Percentiles rank a stretch among this genome's conserved stretches.
phyloP scores from a whole-genome alignment of 352 stramenopile genomes.

The Phytopythium boreale region DNA sequence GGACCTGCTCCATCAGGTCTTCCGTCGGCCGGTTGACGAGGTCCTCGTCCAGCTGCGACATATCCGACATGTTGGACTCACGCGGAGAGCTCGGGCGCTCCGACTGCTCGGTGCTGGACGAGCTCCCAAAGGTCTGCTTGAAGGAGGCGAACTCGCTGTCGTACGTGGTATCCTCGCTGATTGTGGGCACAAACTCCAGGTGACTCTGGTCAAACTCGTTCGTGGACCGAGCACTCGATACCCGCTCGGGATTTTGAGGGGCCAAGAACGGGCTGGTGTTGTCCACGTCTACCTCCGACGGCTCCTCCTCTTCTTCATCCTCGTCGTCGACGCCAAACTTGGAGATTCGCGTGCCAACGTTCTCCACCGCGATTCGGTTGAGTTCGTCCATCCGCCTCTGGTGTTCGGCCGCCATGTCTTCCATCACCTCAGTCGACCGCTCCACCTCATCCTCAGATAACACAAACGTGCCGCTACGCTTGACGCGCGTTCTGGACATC shows the following conservation, averaged over 20 bases:
- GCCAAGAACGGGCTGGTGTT: neutral
- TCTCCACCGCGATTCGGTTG: constrained; percentile 22
- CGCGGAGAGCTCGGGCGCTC: constrained; percentile 17
- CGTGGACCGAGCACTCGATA: constrained; percentile 7
- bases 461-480: constrained; percentile 51
- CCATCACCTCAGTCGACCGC: constrained; percentile 22
- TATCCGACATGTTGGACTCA: constrained; percentile 14
- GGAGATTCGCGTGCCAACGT: constrained; percentile 19
- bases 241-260: neutral
- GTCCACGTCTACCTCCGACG: constrained; percentile 3
- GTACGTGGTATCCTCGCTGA: constrained; percentile 15
- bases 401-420: constrained; percentile 23
- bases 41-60: constrained; percentile 35
- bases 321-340: constrained; percentile 9
- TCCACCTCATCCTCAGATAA: constrained; percentile 35
- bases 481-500: constrained; percentile 29
- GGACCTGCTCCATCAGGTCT: constrained; percentile 44
- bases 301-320: constrained; percentile 4
- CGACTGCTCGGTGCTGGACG: constrained; percentile 20
- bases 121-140: constrained; percentile 20
- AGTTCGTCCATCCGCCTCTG: constrained; percentile 23
- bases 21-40: constrained; percentile 46
- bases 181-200: constrained; percentile 15
- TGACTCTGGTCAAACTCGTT: constrained; percentile 14
- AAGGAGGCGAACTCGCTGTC: constrained; percentile 7